Evolutionary conservation across 2,329 filamentous ascomycete genomes (phyloP).

Genomic region (Claviceps monticola): DNA sequence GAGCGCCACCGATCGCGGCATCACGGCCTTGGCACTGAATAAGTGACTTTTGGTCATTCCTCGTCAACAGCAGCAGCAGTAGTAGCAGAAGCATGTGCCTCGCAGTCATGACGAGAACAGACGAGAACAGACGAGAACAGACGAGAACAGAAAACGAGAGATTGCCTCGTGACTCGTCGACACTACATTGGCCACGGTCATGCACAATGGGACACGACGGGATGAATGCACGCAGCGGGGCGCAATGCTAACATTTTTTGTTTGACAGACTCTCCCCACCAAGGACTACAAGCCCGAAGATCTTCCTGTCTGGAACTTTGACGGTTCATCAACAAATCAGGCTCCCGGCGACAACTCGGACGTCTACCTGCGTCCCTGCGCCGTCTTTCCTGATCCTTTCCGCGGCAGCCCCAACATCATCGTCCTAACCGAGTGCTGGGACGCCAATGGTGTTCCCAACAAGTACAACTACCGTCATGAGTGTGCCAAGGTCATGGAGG

Average conservation of each 20-base stretch:
- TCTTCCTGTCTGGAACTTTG: constrained; percentile 42
- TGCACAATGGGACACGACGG: neutral
- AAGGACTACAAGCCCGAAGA: constrained; percentile 36
- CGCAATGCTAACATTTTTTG: neutral
- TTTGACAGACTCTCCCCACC: constrained; percentile 33
- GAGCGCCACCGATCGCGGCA: neutral
- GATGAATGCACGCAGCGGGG: too few relatives aligned
- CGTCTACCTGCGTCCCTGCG: constrained; percentile 85
- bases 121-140: too few relatives aligned
- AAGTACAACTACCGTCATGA: constrained; percentile 98
- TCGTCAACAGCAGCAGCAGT: neutral
- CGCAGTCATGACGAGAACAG: neutral
- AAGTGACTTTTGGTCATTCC: neutral
- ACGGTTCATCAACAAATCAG: constrained; percentile 80
- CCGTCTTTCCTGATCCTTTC: constrained; percentile 87
- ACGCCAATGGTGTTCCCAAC: constrained; percentile 87
- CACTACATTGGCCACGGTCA: neutral
- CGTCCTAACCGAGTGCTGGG: constrained; percentile 90
- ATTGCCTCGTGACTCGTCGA: neutral
- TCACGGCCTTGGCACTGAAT: neutral
- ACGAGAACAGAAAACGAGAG: neutral
- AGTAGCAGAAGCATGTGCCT: neutral
- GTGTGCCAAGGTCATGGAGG: constrained; percentile 77
- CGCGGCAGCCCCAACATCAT: constrained; percentile 81
- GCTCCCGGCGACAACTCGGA: constrained; percentile 93